phyloP scores from a whole-genome alignment of 2,329 filamentous ascomycete genomes.

The Tolypocladium endophyticum region DNA sequence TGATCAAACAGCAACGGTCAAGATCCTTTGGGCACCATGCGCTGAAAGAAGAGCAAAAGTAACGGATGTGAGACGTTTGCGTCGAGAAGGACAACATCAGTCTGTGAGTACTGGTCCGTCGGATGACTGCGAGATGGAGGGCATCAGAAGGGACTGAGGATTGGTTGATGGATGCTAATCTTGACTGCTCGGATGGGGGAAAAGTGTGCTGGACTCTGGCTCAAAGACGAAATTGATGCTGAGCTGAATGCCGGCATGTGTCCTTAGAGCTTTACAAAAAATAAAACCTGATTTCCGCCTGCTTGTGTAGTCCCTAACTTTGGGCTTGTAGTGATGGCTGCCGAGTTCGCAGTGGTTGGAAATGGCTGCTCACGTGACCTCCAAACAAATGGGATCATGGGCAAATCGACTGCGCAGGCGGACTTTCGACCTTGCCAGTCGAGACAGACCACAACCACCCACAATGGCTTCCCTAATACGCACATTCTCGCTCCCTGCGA shows the following conservation, averaged over 20 bases:
- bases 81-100: not conserved
- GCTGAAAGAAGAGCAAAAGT: not conserved
- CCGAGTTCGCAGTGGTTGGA: not conserved
- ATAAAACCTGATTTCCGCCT: not conserved
- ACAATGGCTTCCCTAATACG: conserved; percentile 25
- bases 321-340: not conserved
- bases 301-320: not conserved
- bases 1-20: not conserved
- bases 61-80: not conserved
- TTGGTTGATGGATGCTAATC: not conserved
- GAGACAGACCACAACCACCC: not conserved
- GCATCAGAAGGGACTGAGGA: not conserved
- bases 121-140: not conserved
- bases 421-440: not conserved
- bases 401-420: not conserved
- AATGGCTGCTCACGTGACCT: not conserved
- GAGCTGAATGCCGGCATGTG: not conserved
- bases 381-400: not conserved
- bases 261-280: not conserved
- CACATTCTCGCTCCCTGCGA: conserved; percentile 19
- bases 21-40: not conserved
- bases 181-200: not conserved
- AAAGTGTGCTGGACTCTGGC: not conserved
- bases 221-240: not conserved
- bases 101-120: not conserved